Percentiles rank a stretch among this genome's conserved stretches.
Conservation (phyloP, 257 asterid species). For the Ligustrum vulgare region DNA sequence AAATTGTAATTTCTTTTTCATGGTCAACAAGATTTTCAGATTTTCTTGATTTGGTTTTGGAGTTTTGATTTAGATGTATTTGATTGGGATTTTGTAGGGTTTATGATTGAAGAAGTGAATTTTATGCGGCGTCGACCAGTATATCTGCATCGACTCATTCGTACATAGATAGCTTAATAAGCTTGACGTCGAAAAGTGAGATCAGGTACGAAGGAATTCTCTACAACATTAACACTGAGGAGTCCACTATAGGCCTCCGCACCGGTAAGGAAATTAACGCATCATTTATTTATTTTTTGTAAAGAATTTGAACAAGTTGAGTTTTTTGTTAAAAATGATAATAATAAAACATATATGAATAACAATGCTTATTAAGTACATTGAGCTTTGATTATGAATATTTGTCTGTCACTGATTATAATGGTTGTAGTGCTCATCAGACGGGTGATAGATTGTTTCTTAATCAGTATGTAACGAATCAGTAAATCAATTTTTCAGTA, state of each 20-base stretch:
- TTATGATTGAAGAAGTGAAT: too few relatives aligned
- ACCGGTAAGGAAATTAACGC: constrained; percentile 37
- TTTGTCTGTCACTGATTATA: too few relatives aligned
- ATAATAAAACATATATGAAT: neutral
- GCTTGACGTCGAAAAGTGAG: constrained; percentile 95
- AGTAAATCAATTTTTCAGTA: too few relatives aligned
- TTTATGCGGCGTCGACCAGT: constrained; percentile 31
- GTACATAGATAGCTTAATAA: constrained; percentile 84
- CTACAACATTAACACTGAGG: constrained; percentile 86
- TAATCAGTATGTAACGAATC: too few relatives aligned
- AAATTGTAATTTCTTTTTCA: too few relatives aligned
- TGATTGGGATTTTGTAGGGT: too few relatives aligned
- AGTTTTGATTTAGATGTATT: too few relatives aligned
- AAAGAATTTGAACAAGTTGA: neutral
- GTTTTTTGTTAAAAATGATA: neutral
- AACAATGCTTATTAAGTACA: neutral
- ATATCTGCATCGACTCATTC: constrained; percentile 88
- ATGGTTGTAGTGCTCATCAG: too few relatives aligned
- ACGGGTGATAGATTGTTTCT: too few relatives aligned
- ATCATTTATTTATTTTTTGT: neutral
- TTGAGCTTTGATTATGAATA: neutral
- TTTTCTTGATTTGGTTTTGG: too few relatives aligned
- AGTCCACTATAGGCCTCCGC: constrained; percentile 90
- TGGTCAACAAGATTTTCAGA: too few relatives aligned
- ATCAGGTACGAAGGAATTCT: constrained; percentile 90